Percentiles rank a stretch among this genome's conserved stretches.
Conservation (phyloP, 805 yeast genomes). For the Lachancea sp. region DNA sequence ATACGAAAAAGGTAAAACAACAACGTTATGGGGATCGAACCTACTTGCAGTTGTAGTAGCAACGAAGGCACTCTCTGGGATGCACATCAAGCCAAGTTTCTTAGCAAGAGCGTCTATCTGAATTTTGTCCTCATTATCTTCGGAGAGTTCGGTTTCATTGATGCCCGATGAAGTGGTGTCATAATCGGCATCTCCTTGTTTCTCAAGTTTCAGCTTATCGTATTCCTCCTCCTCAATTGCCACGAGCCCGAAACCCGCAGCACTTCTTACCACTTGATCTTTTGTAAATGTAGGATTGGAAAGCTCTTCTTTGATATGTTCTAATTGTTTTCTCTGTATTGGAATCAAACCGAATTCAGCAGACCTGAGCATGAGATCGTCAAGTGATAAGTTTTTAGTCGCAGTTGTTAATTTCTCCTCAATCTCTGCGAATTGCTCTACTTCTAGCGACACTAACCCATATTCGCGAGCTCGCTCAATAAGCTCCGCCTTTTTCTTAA, state of each 20-base stretch:
- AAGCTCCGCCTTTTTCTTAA: conserved; percentile 8
- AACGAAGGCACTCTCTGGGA: conserved; percentile 54
- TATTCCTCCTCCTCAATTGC: conserved; percentile 34
- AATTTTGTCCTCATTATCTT: conserved; percentile 13
- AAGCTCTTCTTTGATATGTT: conserved; percentile 26
- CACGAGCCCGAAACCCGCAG: conserved; percentile 33
- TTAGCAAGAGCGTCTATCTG: conserved; percentile 39
- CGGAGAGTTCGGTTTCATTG: conserved; percentile 10
- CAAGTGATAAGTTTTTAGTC: conserved; percentile 11
- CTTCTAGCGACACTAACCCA: conserved; percentile 10
- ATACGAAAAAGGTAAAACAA: conserved; percentile 58
- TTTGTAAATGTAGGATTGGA: conserved; percentile 25
- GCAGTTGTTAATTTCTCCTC: conserved; percentile 22
- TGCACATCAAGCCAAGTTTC: conserved; percentile 42
- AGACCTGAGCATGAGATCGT: conserved; percentile 24
- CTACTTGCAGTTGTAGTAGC: conserved; percentile 54
- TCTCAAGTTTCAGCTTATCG: conserved; percentile 17
- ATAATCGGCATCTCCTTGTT: conserved; percentile 11
- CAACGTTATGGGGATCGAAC: conserved; percentile 52
- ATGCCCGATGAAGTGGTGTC: conserved; percentile 7
- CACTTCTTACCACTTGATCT: conserved; percentile 23
- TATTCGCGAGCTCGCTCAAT: conserved; percentile 9
- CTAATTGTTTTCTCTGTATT: conserved; percentile 34
- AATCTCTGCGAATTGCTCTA: conserved; percentile 31
- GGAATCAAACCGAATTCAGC: conserved; percentile 34